Base-by-base conservation (phyloP, 352 stramenopile genomes). In the Phytopythium aichiense region DNA sequence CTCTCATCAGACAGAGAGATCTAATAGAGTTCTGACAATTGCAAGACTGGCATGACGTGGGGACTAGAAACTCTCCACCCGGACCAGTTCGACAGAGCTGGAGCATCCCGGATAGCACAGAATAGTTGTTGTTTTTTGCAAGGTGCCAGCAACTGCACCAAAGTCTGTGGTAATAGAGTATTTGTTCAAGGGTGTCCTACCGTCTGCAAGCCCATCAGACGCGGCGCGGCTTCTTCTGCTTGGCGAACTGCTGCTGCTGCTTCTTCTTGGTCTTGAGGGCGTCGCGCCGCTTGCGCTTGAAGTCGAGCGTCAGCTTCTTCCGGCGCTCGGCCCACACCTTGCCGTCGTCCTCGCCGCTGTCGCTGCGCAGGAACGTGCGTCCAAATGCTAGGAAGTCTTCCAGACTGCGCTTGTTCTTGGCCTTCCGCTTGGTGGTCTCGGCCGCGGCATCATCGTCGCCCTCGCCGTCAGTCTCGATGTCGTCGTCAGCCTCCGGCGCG, bases 271-370 rank as follows among this genome's bases (percentile, higher is more conserved):
- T 76, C 68, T 91, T 89, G 56, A 89, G 66, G 42, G 84, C 77
- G 53, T 91, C 80, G 35, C 83, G 81, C 20, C 83, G 80, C 71
- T 94, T 94, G 58, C 84, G 82, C 45, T 90, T 90, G 65, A 86
- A 94, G 64, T 94, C 84, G 22, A 89, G 61, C 60, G 84, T 91
- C 43, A 92, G 73, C 52, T 87, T 91, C 67, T 87, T 89, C 43
- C 82, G 69, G 13, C 74, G 71, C 58, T 89, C 77, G 5, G 71
- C 64, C 84, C 84, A 94, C 37, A 74, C 53, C 52, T 66, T 72
- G 38, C 46, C 33, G 23, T 74, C 63, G 0, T 65, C 30, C n/a
- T 68, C 63, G 28, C 60, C 69, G 25, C 65, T 65, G 25, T 56
- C 58, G 7, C 54, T 48, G n/a, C 58, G 46, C 20, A 77, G 55